Conservation (phyloP, 345 rosid genomes). For the Hevea brasiliensis region DNA sequence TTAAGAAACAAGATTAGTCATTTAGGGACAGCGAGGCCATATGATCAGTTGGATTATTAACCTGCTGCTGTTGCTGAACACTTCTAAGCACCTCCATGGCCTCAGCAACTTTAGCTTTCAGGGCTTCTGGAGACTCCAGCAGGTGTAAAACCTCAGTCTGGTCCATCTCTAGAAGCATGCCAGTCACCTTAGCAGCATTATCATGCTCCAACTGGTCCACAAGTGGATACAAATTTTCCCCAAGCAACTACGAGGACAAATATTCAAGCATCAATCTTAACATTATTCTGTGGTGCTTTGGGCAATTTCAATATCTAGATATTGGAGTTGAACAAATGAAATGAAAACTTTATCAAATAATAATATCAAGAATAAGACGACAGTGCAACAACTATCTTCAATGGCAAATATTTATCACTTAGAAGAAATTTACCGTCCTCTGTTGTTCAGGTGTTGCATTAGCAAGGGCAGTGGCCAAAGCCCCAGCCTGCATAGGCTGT, state of each 20-base stretch:
- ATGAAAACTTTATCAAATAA: neutral
- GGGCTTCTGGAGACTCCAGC: slow-evolving; percentile 89
- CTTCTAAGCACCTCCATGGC: slow-evolving; percentile 88
- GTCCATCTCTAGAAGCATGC: slow-evolving; percentile 97
- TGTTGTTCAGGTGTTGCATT: slow-evolving; percentile 31
- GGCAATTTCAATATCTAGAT: neutral
- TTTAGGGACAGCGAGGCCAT: slow-evolving; percentile 64
- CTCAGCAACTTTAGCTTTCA: slow-evolving; percentile 76
- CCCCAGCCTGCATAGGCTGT: slow-evolving; percentile 22
- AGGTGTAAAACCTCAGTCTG: slow-evolving; percentile 86
- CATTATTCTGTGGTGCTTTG: neutral
- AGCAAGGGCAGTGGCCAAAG: slow-evolving; percentile 31
- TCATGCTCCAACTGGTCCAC: slow-evolving; percentile 89
- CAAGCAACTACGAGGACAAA: slow-evolving; percentile 57
- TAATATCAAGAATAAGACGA: neutral
- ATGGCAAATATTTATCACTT: too few species aligned
- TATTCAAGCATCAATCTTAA: neutral
- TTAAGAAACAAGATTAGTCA: slow-evolving; percentile 57
- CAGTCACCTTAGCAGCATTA: slow-evolving; percentile 87
- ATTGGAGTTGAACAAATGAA: neutral
- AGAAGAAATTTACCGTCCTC: slow-evolving; percentile 17
- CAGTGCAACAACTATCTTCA: neutral
- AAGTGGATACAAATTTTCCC: slow-evolving; percentile 86
- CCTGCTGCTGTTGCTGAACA: slow-evolving; percentile 60
- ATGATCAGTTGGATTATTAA: slow-evolving; percentile 59